phyloP scores from a whole-genome alignment of 1,284 basidiomycete genomes.

The Trametes polyzona region DNA sequence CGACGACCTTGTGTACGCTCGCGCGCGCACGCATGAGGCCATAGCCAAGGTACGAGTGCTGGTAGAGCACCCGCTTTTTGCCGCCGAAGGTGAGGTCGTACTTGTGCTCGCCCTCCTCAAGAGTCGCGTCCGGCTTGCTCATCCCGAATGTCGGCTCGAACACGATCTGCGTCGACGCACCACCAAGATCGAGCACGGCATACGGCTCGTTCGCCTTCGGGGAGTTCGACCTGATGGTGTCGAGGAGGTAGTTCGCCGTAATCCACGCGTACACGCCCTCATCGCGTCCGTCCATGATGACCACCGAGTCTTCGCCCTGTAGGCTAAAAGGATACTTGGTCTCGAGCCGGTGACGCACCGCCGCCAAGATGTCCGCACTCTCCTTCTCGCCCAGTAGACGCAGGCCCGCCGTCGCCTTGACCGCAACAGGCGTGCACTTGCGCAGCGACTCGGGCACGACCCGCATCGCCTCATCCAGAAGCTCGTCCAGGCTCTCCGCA shows the following conservation, averaged over 20 bases:
- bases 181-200: slow-evolving; percentile 95
- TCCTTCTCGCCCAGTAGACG: slow-evolving; percentile 73
- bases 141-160: slow-evolving; percentile 82
- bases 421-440: slow-evolving; percentile 85
- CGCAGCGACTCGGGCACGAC: slow-evolving; percentile 76
- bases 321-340: slow-evolving; percentile 78
- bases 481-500: slow-evolving; percentile 78
- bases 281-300: slow-evolving; percentile 95
- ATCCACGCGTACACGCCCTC: slow-evolving; percentile 99
- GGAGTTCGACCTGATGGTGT: slow-evolving; percentile 67
- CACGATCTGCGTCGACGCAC: slow-evolving; percentile 97
- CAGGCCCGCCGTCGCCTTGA: slow-evolving; percentile 96
- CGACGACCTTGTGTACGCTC: slow-evolving; percentile 88
- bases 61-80: slow-evolving; percentile 77
- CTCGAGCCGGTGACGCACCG: slow-evolving; percentile 71
- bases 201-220: slow-evolving; percentile 62
- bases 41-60: slow-evolving; percentile 96
- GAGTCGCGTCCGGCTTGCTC: slow-evolving; percentile 45
- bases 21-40: slow-evolving; percentile 91
- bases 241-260: slow-evolving; percentile 92
- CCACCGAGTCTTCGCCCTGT: slow-evolving; percentile 65
- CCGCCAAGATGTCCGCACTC: slow-evolving; percentile 77
- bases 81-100: slow-evolving; percentile 85
- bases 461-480: slow-evolving; percentile 81
- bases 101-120: slow-evolving; percentile 92